These are phyloP conservation scores for Elsinoe necatrix DNA, from an alignment of 2,329 filamentous ascomycete species.

Conservation along the genomic window DNA sequence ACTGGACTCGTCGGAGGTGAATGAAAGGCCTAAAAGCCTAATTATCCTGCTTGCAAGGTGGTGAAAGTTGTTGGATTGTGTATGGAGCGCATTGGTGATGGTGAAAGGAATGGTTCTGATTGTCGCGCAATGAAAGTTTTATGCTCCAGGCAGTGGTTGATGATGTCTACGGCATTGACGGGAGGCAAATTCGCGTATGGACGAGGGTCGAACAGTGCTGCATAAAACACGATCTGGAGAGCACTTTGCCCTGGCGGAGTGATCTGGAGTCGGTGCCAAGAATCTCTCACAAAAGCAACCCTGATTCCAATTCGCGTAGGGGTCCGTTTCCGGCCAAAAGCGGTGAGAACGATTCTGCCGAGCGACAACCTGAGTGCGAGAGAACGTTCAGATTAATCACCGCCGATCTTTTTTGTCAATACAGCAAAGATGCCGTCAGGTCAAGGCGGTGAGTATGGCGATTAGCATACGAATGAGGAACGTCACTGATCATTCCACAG, in stretches of 20 bases:
- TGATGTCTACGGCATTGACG: conserved; percentile 10
- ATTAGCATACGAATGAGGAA: not conserved
- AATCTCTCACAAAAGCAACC: not conserved
- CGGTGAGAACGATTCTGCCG: conserved; percentile 4
- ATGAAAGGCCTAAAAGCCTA: conserved; percentile 6
- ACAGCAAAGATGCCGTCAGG: conserved; percentile 41
- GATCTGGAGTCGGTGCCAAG: conserved; percentile 8
- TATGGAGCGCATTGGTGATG: conserved; percentile 9
- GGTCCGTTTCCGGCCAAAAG: not conserved
- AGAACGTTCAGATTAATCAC: not conserved
- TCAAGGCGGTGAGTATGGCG: conserved; percentile 38
- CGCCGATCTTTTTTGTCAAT: not conserved
- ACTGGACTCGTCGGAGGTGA: not conserved
- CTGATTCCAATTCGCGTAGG: not conserved
- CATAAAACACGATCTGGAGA: conserved; percentile 7
- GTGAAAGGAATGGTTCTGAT: not conserved
- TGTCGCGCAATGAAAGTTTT: conserved; percentile 2
- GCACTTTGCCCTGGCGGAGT: conserved; percentile 1
- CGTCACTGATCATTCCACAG: conserved; percentile 24
- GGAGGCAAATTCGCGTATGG: not conserved
- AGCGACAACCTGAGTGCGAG: not conserved
- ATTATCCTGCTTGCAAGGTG: conserved; percentile 9
- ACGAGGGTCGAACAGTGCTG: not conserved
- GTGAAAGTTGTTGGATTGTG: not conserved
- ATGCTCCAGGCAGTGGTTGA: not conserved